phyloP scores from a whole-genome alignment of 2,329 filamentous ascomycete species.

The Fusarium abutilonis region DNA sequence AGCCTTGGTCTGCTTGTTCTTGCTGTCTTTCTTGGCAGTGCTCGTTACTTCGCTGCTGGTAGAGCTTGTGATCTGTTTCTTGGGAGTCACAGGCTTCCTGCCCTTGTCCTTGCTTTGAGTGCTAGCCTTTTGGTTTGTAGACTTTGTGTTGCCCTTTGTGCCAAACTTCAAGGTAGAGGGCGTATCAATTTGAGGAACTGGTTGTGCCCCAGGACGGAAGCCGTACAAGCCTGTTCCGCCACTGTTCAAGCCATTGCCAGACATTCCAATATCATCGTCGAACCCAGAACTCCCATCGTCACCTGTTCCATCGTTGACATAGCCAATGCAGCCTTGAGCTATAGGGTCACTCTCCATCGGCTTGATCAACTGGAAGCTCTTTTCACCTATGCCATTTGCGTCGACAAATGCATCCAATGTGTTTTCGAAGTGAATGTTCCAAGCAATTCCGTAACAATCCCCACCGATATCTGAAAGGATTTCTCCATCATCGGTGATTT shows the following conservation, averaged over 20 bases:
- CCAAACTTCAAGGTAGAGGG: background rate
- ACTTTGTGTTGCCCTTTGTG: background rate
- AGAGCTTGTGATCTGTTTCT: background rate
- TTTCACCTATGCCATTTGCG: background rate
- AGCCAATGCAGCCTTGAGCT: conserved; percentile 14
- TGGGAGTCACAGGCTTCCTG: background rate
- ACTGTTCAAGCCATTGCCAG: background rate
- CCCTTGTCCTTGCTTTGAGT: background rate
- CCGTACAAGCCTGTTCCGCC: conserved; percentile 3
- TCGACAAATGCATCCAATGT: background rate
- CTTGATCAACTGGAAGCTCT: background rate
- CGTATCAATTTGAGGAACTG: background rate
- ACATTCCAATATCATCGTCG: background rate
- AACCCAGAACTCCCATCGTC: background rate
- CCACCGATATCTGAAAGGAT: background rate
- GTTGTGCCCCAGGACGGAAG: background rate
- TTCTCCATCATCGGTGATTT: background rate
- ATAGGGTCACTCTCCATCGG: conserved; percentile 2
- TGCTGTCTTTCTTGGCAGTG: too few relatives aligned
- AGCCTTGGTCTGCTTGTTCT: too few relatives aligned
- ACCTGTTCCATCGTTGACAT: conserved; percentile 11
- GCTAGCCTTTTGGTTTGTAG: background rate
- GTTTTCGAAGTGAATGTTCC: conserved; percentile 24
- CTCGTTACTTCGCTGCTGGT: too few relatives aligned
- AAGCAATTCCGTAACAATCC: conserved; percentile 11